Conservation (phyloP, 2,329 filamentous ascomycete genomes). For the Colletotrichum costaricense region DNA sequence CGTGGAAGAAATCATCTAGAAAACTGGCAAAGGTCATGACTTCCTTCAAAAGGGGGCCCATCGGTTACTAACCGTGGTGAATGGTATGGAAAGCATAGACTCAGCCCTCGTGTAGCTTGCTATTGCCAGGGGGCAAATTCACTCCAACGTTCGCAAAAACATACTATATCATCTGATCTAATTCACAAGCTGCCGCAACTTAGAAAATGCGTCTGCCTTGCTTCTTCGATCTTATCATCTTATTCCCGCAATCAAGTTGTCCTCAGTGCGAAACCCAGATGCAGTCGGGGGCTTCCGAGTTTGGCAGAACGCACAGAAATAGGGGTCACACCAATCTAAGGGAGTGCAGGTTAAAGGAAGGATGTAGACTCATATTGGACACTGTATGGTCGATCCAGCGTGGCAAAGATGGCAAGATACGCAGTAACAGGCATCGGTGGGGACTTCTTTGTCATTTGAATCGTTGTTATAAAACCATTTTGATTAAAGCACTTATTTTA, state of each 20-base stretch:
- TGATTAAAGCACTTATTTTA: not conserved
- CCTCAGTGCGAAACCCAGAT: not conserved
- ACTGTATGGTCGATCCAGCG: not conserved
- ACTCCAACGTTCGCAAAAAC: no score
- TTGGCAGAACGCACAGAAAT: not conserved
- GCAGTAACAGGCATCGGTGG: accelerated
- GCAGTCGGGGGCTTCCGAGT: not conserved
- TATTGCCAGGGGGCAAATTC: no score
- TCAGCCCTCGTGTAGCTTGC: no score
- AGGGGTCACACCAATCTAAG: not conserved
- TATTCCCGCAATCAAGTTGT: not conserved
- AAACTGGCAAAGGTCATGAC: no score
- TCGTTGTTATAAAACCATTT: not conserved
- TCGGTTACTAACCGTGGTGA: no score
- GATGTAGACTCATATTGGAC: no score
- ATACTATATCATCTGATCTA: no score
- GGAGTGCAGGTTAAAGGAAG: not conserved
- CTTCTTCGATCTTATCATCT: not conserved
- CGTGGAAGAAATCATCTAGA: no score
- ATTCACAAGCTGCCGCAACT: not conserved
- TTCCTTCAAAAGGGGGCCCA: no score
- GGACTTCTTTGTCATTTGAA: not conserved
- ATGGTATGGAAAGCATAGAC: no score
- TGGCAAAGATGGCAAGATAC: not conserved
- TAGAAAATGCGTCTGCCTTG: not conserved